These are phyloP conservation scores for Pseudogymnoascus sp. DNA, from an alignment of 2,329 filamentous ascomycete genomes.

Conservation along the genomic window DNA sequence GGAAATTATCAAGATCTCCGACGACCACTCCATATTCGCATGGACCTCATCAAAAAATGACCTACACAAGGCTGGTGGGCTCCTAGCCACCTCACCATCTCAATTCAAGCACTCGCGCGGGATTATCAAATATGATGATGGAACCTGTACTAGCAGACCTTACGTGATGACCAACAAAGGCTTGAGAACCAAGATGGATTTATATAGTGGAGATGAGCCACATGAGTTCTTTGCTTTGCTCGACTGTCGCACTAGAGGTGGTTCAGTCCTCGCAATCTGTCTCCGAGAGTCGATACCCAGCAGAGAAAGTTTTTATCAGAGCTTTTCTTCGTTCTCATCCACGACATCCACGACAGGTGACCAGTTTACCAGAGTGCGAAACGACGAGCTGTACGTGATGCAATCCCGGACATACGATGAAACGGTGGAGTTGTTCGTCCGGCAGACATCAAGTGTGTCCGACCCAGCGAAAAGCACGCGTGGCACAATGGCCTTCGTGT, in stretches of 20 bases:
- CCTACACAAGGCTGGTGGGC: background rate
- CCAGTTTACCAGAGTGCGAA: background rate
- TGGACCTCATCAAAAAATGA: background rate
- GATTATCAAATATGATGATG: background rate
- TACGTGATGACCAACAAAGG: background rate
- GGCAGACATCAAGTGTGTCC: background rate
- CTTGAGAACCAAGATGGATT: background rate
- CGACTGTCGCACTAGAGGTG: background rate
- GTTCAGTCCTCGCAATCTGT: background rate
- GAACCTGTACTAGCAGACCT: background rate
- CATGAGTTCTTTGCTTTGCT: background rate
- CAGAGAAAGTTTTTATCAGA: background rate
- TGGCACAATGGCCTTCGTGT: background rate
- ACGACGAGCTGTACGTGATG: background rate
- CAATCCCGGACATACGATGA: background rate
- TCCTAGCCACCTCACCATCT: background rate
- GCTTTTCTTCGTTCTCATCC: background rate
- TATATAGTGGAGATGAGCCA: background rate
- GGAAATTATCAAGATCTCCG: constrained; percentile 28
- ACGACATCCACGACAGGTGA: background rate
- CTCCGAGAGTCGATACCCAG: background rate
- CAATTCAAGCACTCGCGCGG: background rate
- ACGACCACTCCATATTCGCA: no score
- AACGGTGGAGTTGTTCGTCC: background rate
- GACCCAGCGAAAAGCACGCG: background rate